Evolutionary conservation across 495 filamentous ascomycete genomes (phyloP), one percentile per base, ranked within the genome.

Genomic region (Aspergillus cristatus): DNA sequence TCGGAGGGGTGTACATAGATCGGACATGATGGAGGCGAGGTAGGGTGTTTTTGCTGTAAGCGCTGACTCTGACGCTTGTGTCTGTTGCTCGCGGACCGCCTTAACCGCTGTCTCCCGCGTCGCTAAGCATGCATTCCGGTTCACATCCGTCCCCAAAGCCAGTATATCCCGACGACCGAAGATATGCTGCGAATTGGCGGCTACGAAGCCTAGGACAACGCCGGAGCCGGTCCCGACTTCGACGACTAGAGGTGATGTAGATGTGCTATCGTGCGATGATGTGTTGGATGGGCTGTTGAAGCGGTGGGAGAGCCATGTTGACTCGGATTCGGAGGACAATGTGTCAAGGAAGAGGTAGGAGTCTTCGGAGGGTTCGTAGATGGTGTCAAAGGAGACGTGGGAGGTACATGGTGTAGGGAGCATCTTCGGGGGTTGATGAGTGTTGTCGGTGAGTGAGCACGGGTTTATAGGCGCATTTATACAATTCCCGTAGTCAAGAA

Each of bases 331-430:
- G 3, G 80, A 79, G n/a, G 87, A 86, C 18, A 98, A 70, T 0
- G 87, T 91, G 65, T 98, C 91, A 17, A 98, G 74, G 24, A 98
- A 70, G n/a, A 98, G 76, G 55, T 81, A 97, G 13, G 86, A 93
- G 60, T 98, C 91, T 62, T 96, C 91, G 8, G 89, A 80, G 29
- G 91, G 91, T 54, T 94, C 85, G 62, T 98, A 98, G 48, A 96
- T 76, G 18, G 76, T 77, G 54, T 82, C 68, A 58, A 86, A 87
- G 39, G 83, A 74, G 39, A 96, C 82, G 63, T 98, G 91, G 14
- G 81, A 79, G 13, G 91, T 98, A 35, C 82, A 82, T 1, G 91
- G 91, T 8, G 90, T 98, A 7, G 88, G 88, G 12, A 97, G 78
- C 86, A 94, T 93, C 14, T 29, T 54, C n/a, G n/a, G n/a, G n/a